Evolutionary conservation across 805 yeast genomes (phyloP), one percentile per base, ranked within the genome.

Genomic region (Torulaspora indica): DNA sequence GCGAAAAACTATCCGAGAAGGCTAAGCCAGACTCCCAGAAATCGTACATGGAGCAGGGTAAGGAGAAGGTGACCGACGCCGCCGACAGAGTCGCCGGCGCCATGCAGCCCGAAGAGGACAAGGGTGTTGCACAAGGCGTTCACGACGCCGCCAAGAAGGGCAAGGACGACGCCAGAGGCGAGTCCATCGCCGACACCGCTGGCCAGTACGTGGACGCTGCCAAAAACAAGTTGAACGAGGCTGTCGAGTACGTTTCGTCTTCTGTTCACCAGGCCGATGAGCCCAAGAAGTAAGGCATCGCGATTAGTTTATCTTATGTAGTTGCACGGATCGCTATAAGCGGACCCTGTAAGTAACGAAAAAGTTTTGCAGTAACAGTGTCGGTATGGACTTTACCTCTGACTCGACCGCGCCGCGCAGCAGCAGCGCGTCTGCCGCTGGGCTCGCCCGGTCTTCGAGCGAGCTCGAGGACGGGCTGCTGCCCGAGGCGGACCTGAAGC

Each of bases 21-120:
- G 48, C 82, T 34, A 83, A 76, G 54, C 95, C 95, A 53, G 82
- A 87, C 51, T 67, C 76, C 46, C 76, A 82, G 67, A 88, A 88
- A 72, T 57, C 81, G 30, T 67, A 70, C 59, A 65, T 70, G 42
- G 82, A 85, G 60, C 72, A 83, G 70, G 81, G 81, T 54, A 82
- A 83, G 74, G 95, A 88, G 70, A 46, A 63, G 24, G 78, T 76
- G 51, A 79, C 93, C 47, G 82, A 77, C 61, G 63, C 74, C n/a
- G 75, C 73, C 57, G 95, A 88, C 72, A 71, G 75, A 60, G 67
- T 74, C 43, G 87, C 82, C 46, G 72, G 75, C 38, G 66, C 73
- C 43, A 64, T 73, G 41, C 79, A 79, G 61, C 88, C 93, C 54
- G 81, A 82, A 40, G 67, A 67, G 44, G 72, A 80, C 57, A 87